Conservation (phyloP, 2,329 filamentous ascomycete species). For the Trichophyton rubrum region DNA sequence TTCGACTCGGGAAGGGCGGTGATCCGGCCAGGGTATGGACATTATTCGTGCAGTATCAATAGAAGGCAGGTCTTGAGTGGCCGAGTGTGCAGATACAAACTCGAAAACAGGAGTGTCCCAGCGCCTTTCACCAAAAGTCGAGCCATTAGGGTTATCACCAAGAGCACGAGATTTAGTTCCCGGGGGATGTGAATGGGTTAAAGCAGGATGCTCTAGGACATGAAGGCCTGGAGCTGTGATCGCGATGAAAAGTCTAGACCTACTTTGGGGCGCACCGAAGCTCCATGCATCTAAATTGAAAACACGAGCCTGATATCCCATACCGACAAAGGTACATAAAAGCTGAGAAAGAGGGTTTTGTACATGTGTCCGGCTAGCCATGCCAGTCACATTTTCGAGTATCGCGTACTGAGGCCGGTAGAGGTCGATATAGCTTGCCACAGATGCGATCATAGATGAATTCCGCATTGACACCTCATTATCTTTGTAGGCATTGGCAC, state of each 20-base stretch:
- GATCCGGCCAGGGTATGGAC: conserved; percentile 56
- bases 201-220: conserved; percentile 44
- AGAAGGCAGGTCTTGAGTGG: conserved; percentile 47
- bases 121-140: conserved; percentile 45
- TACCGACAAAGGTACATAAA: conserved; percentile 57
- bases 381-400: conserved; percentile 62
- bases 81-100: conserved; percentile 43
- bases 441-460: conserved; percentile 64
- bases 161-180: conserved; percentile 30
- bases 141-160: conserved; percentile 48
- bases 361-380: conserved; percentile 41
- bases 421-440: conserved; percentile 60
- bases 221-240: conserved; percentile 55
- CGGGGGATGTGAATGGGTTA: conserved; percentile 51
- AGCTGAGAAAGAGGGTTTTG: conserved; percentile 62
- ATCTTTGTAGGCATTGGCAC: conserved; percentile 46
- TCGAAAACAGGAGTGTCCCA: conserved; percentile 43
- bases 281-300: conserved; percentile 58
- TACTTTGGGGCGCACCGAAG: conserved; percentile 52
- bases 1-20: conserved; percentile 41
- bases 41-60: conserved; percentile 50
- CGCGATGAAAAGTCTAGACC: conserved; percentile 56
- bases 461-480: conserved; percentile 51
- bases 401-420: conserved; percentile 64
- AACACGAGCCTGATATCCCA: conserved; percentile 64